Conservation (phyloP, 1,139 yeast genomes). For the Yamadazyma dushanensis region DNA sequence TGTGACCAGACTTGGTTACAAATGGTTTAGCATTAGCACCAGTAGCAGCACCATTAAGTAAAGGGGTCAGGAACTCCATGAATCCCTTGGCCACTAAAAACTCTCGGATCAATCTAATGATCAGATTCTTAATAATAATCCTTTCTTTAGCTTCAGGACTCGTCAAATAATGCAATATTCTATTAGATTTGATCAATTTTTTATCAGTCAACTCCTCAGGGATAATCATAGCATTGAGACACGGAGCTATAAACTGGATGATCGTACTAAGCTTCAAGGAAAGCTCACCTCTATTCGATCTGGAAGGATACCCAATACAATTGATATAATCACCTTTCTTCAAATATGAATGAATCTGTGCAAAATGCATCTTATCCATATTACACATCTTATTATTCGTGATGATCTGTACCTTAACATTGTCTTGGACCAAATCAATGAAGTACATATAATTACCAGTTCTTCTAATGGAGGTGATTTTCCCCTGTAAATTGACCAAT, state of each 20-base stretch:
- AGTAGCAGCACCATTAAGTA: conserved; percentile 66
- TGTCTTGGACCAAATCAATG: conserved; percentile 65
- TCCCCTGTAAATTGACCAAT: conserved; percentile 47
- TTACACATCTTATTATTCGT: conserved; percentile 52
- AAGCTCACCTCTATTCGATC: conserved; percentile 75
- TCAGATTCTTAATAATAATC: conserved; percentile 53
- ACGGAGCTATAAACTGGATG: conserved; percentile 60
- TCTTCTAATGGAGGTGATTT: conserved; percentile 54
- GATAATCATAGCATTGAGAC: conserved; percentile 56
- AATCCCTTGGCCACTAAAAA: conserved; percentile 60
- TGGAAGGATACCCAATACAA: conserved; percentile 68
- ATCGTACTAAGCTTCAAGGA: conserved; percentile 61
- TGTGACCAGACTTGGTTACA: conserved; percentile 42
- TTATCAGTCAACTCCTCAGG: conserved; percentile 63
- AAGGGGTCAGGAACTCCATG: conserved; percentile 86
- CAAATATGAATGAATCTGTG: conserved; percentile 43
- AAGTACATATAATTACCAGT: conserved; percentile 70
- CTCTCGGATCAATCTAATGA: conserved; percentile 55
- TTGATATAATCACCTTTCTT: conserved; percentile 72
- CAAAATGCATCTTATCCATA: conserved; percentile 45
- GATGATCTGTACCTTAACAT: conserved; percentile 55
- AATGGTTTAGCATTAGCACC: conserved; percentile 94
- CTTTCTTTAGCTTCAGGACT: conserved; percentile 44
- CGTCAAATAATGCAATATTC: conserved; percentile 75
- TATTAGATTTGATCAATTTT: conserved; percentile 60